Base-by-base conservation (phyloP, 108 stramenopile species). In the Ochromonas danica region DNA sequence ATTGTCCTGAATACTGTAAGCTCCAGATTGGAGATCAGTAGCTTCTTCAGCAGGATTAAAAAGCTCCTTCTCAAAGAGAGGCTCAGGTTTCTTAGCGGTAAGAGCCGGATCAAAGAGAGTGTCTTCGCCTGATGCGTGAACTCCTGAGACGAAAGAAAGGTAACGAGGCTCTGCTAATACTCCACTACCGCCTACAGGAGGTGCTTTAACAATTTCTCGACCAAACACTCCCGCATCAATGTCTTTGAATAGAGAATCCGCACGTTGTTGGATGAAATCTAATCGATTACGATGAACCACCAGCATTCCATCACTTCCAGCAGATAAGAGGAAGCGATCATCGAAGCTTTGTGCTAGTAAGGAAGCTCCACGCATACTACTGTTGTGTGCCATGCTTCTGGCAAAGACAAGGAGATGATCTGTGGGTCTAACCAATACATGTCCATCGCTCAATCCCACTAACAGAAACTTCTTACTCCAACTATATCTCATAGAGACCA, bases 1-100 rank as follows among this genome's bases (percentile, higher is more conserved):
- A 43, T 79, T 86, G 40, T 89, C 88, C 78, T 90, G 85, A 42
- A 90, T 85, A 10, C 80, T 82, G 80, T 89, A 90, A 27, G 85
- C 89, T 0, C 40, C 80, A 42, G 80, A 45, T 43, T 81, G 81
- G 10, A 62, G 65, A 82, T 39, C 61, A 1, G 3, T 28, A 1
- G 30, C 36, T 60, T 60, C 62, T 41, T 67, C 63, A 51, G 6
- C 14, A 14, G 45, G 45, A 51, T 51, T 51, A 51, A 51, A 22
- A 14, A 51, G 22, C 6, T 6, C 14, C 22, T 51, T 51, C 6
- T 6, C 6, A 14, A 51, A 51, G 6, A 51, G 14, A 51, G 6
- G 14, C 6, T 51, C 45, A 14, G 6, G 14, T 51, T 51, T 51
- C 45, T 51, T 51, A 14, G 6, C 22, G 22, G 14, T 51, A 14